Evolutionary conservation across 805 yeast genomes (phyloP), one percentile per base, ranked within the genome.

Genomic region (Wickerhamiella cacticola): DNA sequence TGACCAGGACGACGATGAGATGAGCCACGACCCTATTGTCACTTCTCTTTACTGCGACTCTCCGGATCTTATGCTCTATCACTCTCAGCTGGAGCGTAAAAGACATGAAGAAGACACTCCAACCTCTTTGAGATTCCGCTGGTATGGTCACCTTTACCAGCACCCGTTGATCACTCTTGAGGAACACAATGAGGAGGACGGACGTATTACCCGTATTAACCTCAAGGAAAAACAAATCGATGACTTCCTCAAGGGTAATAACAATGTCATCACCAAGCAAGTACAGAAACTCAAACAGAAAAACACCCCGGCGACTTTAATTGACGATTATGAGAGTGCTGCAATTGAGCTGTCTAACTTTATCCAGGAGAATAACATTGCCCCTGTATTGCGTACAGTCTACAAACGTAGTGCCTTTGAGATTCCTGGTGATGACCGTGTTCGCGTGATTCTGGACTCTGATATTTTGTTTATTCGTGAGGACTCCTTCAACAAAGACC

Each of bases 371-470:
- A 72, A 79, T 56, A 73, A 77, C 51, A 71, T 89, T 53, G 83
- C 85, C 65, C 98, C 98, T 12, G 76, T 84, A 33, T 67, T 92
- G 62, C 79, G 97, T 68, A 76, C 96, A 9, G 76, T 80, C 31
- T 86, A 84, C 68, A 83, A 86, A 36, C 75, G 97, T 64, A 84
- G 95, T 5, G 97, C 97, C 2, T 89, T 92, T 71, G 96, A 89
- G 70, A 89, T 89, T 57, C 98, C 98, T 2, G 96, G 96, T 50
- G 97, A 92, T 63, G 94, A 88, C 63, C 76, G 89, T 59, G 81
- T 88, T 33, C 79, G 97, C 62, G 79, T 92, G 52, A 80, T 84
- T 39, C 84, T 89, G 53, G 97, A 89, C 66, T 81, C 94, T 13
- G 92, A 92, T 62, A 77, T 92, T 49, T 61, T 80, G 46, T 88